Conservation (phyloP, 2,329 filamentous ascomycete species). For the Alternaria burnsii region DNA sequence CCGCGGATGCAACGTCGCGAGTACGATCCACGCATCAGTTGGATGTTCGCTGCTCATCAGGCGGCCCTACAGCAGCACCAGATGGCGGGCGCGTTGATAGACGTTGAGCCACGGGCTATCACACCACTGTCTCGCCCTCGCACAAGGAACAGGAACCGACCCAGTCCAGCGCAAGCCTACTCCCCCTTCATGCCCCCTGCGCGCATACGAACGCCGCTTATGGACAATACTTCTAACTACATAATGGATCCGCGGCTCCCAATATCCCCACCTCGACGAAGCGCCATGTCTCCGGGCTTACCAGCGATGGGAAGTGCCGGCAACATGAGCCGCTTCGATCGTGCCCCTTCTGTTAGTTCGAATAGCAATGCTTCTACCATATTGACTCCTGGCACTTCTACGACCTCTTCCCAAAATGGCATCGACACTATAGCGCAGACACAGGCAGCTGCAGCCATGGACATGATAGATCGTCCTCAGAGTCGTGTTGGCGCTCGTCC, state of each 20-base stretch:
- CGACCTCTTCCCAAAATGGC: constrained; percentile 37
- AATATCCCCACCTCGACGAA: constrained; percentile 43
- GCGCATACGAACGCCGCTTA: constrained; percentile 46
- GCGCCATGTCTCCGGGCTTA: constrained; percentile 32
- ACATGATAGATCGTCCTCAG: constrained; percentile 50
- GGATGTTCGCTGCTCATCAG: constrained; percentile 54
- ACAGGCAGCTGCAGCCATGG: constrained; percentile 38
- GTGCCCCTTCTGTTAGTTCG: constrained; percentile 40
- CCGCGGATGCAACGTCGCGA: constrained; percentile 42
- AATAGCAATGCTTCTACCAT: constrained; percentile 41
- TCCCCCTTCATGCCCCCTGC: constrained; percentile 48
- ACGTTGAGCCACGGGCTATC: constrained; percentile 48
- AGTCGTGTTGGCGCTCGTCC: constrained; percentile 49
- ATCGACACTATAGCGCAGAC: constrained; percentile 40
- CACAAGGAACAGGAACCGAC: constrained; percentile 51
- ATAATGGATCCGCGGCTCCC: constrained; percentile 33
- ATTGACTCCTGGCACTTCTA: constrained; percentile 40
- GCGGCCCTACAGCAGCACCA: constrained; percentile 48
- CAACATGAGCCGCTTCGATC: constrained; percentile 29
- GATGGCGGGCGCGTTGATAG: constrained; percentile 43
- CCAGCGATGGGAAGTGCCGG: constrained; percentile 24
- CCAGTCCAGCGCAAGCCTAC: constrained; percentile 46
- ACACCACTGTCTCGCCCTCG: constrained; percentile 52
- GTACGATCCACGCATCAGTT: constrained; percentile 53
- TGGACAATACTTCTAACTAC: constrained; percentile 41